Evolutionary conservation across 257 asterid genomes (phyloP), one percentile per base, ranked within the genome.

Genomic region (Penstemon eatonii): DNA sequence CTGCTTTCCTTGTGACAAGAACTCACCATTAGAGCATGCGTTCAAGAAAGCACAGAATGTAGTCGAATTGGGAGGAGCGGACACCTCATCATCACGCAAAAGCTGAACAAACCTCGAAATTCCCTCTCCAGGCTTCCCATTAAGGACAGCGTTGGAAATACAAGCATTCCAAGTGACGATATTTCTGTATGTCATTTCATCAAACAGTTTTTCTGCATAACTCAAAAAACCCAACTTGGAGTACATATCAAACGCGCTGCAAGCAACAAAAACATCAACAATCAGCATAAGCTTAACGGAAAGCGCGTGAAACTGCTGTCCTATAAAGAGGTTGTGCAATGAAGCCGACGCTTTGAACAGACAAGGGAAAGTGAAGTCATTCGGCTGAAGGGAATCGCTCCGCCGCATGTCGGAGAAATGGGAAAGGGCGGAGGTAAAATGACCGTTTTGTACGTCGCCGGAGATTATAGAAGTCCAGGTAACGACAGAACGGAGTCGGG

Each of bases 201-300:
- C 97, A 19, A 93, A 93, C 89, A 90, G 3, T 11, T 85, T 85
- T 54, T 65, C 43, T 5, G 95, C 97, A 2, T 88, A 82, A 0
- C 13, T 57, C 54, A 63, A 47, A 18, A 66, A 4, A 1, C 87
- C 79, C 4, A 80, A 75, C 66, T 88, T 90, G 0, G 71, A 72
- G n/a, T 92, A 90, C 97, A 90, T 86, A 47, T 90, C 96, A 12
- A 86, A 80, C 7, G 93, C 91, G 64, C 96, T 90, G 81, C 95
- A 92, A 2, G 85, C 89, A 61, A 92, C 98, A 50, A 83, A 88
- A 41, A 81, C 92, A 55, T 88, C 96, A 0, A 63, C 69, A 9
- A 79, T 80, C 45, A 85, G 63, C 54, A 75, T 42, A 0, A 81
- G 73, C 65, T 86, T 86, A 3, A 84, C n/a, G 1, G 98, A 87